Percentiles rank a stretch among this genome's conserved stretches.
Evolutionary conservation across 768 basidiomycete species (phyloP).

Genomic region (Nevesoporus exiguus): DNA sequence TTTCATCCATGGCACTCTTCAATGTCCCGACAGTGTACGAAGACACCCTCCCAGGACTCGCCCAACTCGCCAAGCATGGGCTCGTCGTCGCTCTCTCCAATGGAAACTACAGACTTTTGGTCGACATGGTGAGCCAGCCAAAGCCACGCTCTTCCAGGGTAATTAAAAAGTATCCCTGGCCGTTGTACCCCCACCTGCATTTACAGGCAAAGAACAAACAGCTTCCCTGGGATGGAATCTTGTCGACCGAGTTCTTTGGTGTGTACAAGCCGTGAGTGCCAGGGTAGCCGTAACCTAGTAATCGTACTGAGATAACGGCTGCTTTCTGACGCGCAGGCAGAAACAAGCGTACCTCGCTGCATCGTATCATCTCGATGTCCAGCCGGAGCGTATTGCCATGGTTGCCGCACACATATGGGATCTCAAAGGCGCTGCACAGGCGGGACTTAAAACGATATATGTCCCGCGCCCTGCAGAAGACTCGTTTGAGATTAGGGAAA

Average conservation of each 20-base stretch:
- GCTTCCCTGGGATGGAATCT: conserved; percentile 61
- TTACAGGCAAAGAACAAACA: conserved; percentile 63
- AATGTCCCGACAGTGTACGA: conserved; percentile 48
- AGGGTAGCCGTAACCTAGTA: too few relatives aligned
- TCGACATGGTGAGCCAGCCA: conserved; percentile 50
- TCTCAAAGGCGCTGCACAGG: conserved; percentile 46
- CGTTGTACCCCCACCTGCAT: too few relatives aligned
- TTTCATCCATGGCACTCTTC: neutral
- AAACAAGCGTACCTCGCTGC: conserved; percentile 47
- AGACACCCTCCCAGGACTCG: conserved; percentile 48
- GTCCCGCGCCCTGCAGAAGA: conserved; percentile 52
- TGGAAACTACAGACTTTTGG: conserved; percentile 56
- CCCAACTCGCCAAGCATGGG: conserved; percentile 46
- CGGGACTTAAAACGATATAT: conserved; percentile 60
- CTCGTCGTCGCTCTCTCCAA: conserved; percentile 59
- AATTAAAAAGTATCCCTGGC: too few relatives aligned
- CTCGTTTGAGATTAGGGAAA: conserved; percentile 14
- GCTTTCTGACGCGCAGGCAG: conserved; percentile 33
- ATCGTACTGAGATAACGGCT: neutral
- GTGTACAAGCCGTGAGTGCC: conserved; percentile 61
- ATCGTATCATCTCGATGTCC: conserved; percentile 41
- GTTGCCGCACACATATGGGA: conserved; percentile 64
- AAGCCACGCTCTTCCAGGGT: too few relatives aligned
- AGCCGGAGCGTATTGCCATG: conserved; percentile 53
- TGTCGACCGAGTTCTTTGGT: conserved; percentile 58